A percentile compares a stretch with the other conserved stretches of the same genome.
Conservation (phyloP, 805 yeast species). For the Lipomyces orientalis region DNA sequence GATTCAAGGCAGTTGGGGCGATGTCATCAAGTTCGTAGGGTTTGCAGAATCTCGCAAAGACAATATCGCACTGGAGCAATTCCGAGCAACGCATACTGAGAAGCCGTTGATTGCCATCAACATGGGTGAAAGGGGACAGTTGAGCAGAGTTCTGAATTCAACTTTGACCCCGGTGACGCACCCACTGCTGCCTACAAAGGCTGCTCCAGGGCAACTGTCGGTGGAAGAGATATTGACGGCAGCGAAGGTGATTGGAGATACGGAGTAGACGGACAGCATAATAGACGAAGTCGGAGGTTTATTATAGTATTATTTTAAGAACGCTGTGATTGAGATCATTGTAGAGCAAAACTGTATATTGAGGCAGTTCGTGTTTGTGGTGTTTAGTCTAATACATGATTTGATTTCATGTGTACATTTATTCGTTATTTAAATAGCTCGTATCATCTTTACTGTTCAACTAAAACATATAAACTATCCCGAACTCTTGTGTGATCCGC, state of each 20-base stretch:
- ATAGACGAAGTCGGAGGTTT: neutral
- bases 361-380: neutral
- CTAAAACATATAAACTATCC: neutral
- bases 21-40: slow-evolving; percentile 83
- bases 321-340: neutral
- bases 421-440: neutral
- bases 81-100: slow-evolving; percentile 60
- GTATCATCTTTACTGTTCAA: neutral
- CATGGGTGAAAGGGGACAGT: slow-evolving; percentile 75
- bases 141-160: slow-evolving; percentile 77
- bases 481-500: neutral
- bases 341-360: neutral
- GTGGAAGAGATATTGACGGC: slow-evolving; percentile 59
- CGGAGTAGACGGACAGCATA: neutral
- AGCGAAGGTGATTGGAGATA: slow-evolving; percentile 29
- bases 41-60: slow-evolving; percentile 68
- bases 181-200: slow-evolving; percentile 63
- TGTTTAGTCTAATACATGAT: neutral
- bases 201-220: slow-evolving; percentile 82
- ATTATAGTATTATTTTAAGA: neutral
- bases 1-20: slow-evolving; percentile 56
- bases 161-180: slow-evolving; percentile 86
- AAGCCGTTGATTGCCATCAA: slow-evolving; percentile 83
- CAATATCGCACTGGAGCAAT: slow-evolving; percentile 71
- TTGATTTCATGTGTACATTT: neutral